A percentile compares a stretch with the other conserved stretches of the same genome.
These are phyloP conservation scores for Botryococcus braunii DNA, from an alignment of 163 green algal genomes.

Conservation along the genomic window DNA sequence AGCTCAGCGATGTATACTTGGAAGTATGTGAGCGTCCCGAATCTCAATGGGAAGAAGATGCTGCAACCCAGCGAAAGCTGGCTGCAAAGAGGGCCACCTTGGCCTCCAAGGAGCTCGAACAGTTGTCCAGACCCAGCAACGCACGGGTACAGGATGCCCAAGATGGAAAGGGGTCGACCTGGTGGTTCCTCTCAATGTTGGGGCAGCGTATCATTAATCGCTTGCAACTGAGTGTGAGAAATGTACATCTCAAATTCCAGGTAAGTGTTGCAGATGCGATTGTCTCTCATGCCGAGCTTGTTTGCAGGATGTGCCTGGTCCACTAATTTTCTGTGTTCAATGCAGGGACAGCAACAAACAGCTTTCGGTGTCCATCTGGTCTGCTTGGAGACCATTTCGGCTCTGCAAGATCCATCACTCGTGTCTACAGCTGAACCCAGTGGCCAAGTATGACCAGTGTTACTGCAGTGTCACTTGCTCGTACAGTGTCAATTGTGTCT, in stretches of 20 bases:
- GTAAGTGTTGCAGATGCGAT: constrained; percentile 19
- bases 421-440: too few species aligned
- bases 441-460: too few species aligned
- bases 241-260: constrained; percentile 56
- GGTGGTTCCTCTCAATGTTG: constrained; percentile 43
- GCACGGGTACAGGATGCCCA: neutral
- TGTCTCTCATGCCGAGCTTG: constrained; percentile 1
- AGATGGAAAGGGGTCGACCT: constrained; percentile 22
- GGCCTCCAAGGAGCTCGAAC: constrained; percentile 55
- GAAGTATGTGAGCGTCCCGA: constrained; percentile 28
- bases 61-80: constrained; percentile 35
- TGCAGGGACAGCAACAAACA: too few species aligned
- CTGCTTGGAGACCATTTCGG: too few species aligned
- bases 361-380: too few species aligned
- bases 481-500: too few species aligned
- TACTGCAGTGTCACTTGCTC: too few species aligned
- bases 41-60: constrained; percentile 46
- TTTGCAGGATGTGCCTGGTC: too few species aligned
- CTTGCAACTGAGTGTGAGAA: constrained; percentile 61
- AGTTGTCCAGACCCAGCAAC: constrained; percentile 9
- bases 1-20: constrained; percentile 50
- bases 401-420: too few species aligned
- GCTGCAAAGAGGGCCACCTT: constrained; percentile 65
- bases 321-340: too few species aligned
- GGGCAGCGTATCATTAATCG: constrained; percentile 50